Evolutionary conservation across 257 asterid species (phyloP), one percentile per base, ranked within the genome.

Genomic region (Lycium ferocissimum): DNA sequence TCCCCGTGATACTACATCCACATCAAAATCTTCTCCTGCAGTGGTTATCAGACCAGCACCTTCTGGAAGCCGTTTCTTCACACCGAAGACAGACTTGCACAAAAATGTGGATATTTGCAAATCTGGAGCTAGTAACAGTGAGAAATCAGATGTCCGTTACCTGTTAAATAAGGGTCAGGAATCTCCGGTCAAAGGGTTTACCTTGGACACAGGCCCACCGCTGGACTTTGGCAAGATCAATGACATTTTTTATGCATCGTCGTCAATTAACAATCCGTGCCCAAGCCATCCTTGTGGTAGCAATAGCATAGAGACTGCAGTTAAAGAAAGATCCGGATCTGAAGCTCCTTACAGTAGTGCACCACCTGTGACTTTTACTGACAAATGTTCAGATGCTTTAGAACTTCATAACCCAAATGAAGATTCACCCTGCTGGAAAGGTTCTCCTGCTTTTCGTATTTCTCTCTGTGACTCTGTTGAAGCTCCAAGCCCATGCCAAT

Each of bases 351-450:
- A 72, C 79, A 91, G 88, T 79, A 79, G 84, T 83, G 86, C 84
- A 86, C 89, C 86, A 90, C 87, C 71, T 45, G 87, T 85, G 67
- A 83, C 88, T 83, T 85, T 91, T 54, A 43, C 88, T 78, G 93
- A 87, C 84, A 85, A 84, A 79, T 91, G 88, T 87, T 84, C 92
- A 22, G 98, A 95, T 85, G 80, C 88, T 82, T n/a, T 91, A 11
- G 97, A 96, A 86, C 90, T 87, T 88, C 91, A 90, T 81, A 93
- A 85, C 90, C 88, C 85, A 14, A 93, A 91, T 63, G 97, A 88
- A 54, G 99, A 97, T 90, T 97, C 99, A 20, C 99, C 99, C 73
- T 97, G 99, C 91, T 97, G 99, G 98, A 97, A 88, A 91, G 99
- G 99, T 71, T 93, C 98, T 66, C 89, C 95, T 6, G 91, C 92